Evolutionary conservation across 2,329 filamentous ascomycete genomes (phyloP), one percentile per base, ranked within the genome.

Genomic region (Mycocentrospora acerina): DNA sequence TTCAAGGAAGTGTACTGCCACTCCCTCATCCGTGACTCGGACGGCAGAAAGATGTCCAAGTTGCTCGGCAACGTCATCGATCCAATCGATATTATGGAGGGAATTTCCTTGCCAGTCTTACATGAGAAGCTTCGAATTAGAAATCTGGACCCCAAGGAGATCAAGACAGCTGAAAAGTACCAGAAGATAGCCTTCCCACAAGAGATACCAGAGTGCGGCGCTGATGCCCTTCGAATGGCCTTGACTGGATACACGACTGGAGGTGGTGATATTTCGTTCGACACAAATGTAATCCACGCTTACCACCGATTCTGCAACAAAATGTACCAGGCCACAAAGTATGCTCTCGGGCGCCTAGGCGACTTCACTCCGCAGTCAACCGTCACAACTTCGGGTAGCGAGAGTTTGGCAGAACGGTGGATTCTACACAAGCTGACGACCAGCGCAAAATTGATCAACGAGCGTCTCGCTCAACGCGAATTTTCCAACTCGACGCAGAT

Each of bases 1-100:
- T 97, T 97, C 75, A 85, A 78, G 39, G 91, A 97, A 71, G 91
- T 97, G 12, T 97, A 94, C 76, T 96, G 90, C 67, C 91, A 97
- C 70, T 89, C 85, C 34, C 77, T 97, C 24, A 87, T 97, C 51
- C 85, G 91, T 62, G 91, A 97, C 64, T 90, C 86, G 0, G 90
- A 97, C 53, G 91, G 91, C 35, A 79, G 91, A 46, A 97, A 97
- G 73, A 97, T 97, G 91, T 93, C 87, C 48, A 97, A 97, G 74
- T 95, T 88, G 41, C 69, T 97, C 35, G 91, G 91, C 35, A 97
- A 97, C 59, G 91, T 97, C 54, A 86, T 97, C 55, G 91, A 96
- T 64, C 91, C 91, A 41, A 76, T 95, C 29, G 91, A 97, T 67
- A 88, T 96, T 50, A 96, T 97, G 57, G 77, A 84, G 39, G 91